A percentile compares a stretch with the other conserved stretches of the same genome.
Conservation (phyloP, 164 flowering plant genomes). For the Stephania japonica region DNA sequence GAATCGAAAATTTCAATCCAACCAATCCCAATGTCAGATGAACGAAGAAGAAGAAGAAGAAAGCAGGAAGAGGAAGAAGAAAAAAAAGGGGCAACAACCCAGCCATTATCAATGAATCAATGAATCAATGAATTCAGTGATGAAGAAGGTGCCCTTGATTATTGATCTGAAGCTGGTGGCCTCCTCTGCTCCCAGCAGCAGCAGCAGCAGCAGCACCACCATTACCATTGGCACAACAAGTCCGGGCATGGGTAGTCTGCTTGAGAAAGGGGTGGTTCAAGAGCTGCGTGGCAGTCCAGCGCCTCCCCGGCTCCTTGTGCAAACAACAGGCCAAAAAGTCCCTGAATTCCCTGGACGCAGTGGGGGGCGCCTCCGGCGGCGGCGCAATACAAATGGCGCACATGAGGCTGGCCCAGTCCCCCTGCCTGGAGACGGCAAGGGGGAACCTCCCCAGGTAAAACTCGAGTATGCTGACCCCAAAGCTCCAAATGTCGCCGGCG, state of each 20-base stretch:
- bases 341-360: slow-evolving; percentile 62
- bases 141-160: slow-evolving; percentile 8
- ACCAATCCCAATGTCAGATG: neutral
- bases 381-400: slow-evolving; percentile 72
- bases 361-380: slow-evolving; percentile 75
- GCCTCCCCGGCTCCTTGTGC: slow-evolving; percentile 57
- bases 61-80: neutral
- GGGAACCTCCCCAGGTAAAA: slow-evolving; percentile 80
- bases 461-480: slow-evolving; percentile 81
- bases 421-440: slow-evolving; percentile 52
- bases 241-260: slow-evolving; percentile 14
- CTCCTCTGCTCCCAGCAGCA: neutral
- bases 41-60: slow-evolving; percentile 9
- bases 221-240: neutral
- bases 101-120: too few relatives aligned
- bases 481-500: slow-evolving; percentile 91
- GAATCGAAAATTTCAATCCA: too few relatives aligned
- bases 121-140: too few relatives aligned
- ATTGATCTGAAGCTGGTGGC: neutral
- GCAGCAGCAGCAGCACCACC: neutral
- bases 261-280: slow-evolving; percentile 60
- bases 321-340: slow-evolving; percentile 61
- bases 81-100: too few relatives aligned
- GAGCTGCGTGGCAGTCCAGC: slow-evolving; percentile 57
- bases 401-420: slow-evolving; percentile 93